Conservation (phyloP, 163 green algal genomes). For the Scenedesmus sp. region DNA sequence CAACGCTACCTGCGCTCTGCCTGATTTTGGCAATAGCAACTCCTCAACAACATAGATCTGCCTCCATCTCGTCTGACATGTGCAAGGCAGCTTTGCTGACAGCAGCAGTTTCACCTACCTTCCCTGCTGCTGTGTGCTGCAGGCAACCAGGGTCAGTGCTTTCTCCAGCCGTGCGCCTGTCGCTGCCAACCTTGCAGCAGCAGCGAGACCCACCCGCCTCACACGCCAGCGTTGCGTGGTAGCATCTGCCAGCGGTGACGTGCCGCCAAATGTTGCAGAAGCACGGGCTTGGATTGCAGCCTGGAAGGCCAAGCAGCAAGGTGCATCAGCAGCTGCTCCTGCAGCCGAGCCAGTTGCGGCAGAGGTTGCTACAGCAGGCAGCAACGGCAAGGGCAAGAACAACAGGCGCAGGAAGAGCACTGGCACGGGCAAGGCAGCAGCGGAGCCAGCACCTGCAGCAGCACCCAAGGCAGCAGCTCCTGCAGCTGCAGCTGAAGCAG, state of each 20-base stretch:
- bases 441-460: background rate
- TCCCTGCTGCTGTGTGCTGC: background rate
- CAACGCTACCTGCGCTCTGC: background rate
- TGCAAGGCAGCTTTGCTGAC: background rate
- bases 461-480: background rate
- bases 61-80: background rate
- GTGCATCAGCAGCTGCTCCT: constrained; percentile 12
- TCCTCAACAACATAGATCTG: background rate
- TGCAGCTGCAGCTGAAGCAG: background rate
- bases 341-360: background rate
- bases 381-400: constrained; percentile 30
- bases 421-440: background rate
- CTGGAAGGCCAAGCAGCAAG: constrained; percentile 64
- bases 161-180: background rate
- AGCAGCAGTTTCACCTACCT: background rate
- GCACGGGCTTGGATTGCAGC: constrained; percentile 66
- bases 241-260: constrained; percentile 13
- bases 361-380: background rate
- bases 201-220: background rate
- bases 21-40: background rate
- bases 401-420: background rate
- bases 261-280: constrained; percentile 63
- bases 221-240: background rate
- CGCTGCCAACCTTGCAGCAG: background rate
- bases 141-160: background rate